Base-by-base conservation (phyloP, 768 basidiomycete genomes). In the Suillus ampliporus region DNA sequence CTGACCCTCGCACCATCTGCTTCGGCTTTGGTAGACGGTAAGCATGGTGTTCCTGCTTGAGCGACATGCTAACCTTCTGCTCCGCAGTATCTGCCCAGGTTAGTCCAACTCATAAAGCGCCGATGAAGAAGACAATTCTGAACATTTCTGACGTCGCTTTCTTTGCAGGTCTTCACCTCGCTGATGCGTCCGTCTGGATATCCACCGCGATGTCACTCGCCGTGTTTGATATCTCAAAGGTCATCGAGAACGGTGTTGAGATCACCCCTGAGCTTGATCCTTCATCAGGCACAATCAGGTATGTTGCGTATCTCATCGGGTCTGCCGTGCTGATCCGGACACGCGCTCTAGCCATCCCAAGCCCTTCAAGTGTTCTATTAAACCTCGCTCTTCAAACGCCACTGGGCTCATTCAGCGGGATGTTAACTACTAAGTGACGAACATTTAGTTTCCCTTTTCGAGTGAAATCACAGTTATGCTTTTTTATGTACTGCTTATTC, bases 11-110 rank as follows among this genome's bases (percentile, higher is more conserved):
- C 60, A 79, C 79, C 51, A 70, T 87, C 52, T 87, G 84, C 67
- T 91, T 90, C 74, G 89, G 89, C 8, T 91, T 89, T 69, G 89
- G 89, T 52, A 79, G 89, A 75, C 83, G 89, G 70, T 75, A 73
- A 21, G 79, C 75, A 61, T 43, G n/a, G 43, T 61, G 56, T 56
- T 62, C 52, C 34, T 28, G 6, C 41, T 37, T 52, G 50, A 50
- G 64, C 58, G 53, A 19, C 47, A 37, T 47, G 57, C 61, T 69
- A 63, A 50, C 46, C 6, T 23, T 31, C 37, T 35, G 26, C 31
- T 54, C 34, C 26, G 48, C 57, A 73, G 67, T 14, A 68, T 74
- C 44, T 75, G 74, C 58, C 75, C 74, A 63, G 74, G 74, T 76
- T 31, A 60, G 54, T 61, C 28, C n/a, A 38, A 23, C 14, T 7